Percentiles rank a stretch among this genome's conserved stretches.
Evolutionary conservation across 2,329 filamentous ascomycete genomes (phyloP).

Genomic region (Trichocomaceae sp.): DNA sequence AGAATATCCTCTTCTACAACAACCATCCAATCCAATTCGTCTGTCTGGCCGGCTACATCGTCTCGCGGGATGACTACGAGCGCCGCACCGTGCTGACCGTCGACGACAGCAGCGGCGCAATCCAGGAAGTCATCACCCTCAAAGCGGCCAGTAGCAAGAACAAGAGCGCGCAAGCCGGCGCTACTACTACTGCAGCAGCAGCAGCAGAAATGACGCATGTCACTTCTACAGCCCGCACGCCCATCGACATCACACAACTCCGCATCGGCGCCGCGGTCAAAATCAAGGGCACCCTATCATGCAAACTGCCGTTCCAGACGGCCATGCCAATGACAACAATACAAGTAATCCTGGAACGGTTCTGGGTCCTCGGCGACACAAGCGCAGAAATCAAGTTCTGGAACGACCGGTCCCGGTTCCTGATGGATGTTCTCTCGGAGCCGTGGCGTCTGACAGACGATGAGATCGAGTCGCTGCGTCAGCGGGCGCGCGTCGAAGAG

Average conservation of each 20-base stretch:
- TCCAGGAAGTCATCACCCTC: slow-evolving; percentile 49
- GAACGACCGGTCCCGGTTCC: slow-evolving; percentile 45
- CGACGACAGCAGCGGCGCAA: slow-evolving; percentile 56
- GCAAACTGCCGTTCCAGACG: slow-evolving; percentile 28
- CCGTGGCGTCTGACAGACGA: slow-evolving; percentile 48
- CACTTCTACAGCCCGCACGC: slow-evolving; percentile 26
- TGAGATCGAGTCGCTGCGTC: slow-evolving; percentile 39
- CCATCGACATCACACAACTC: slow-evolving; percentile 42
- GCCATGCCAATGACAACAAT: slow-evolving; percentile 22
- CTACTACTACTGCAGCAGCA: slow-evolving; percentile 31
- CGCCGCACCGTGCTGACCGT: slow-evolving; percentile 49
- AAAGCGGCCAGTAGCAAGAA: slow-evolving; percentile 20
- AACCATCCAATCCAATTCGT: slow-evolving; percentile 75
- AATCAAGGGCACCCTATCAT: slow-evolving; percentile 50
- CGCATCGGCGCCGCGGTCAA: slow-evolving; percentile 48
- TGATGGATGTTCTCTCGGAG: slow-evolving; percentile 43
- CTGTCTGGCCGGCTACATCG: slow-evolving; percentile 62
- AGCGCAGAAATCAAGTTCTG: slow-evolving; percentile 51
- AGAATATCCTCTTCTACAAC: slow-evolving; percentile 56
- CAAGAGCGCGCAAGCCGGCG: background rate
- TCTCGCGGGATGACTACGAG: slow-evolving; percentile 52
- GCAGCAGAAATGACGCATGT: slow-evolving; percentile 20
- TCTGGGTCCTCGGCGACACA: slow-evolving; percentile 45
- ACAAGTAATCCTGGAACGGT: slow-evolving; percentile 51
- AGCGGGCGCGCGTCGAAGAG: slow-evolving; percentile 36